phyloP scores from a whole-genome alignment of 2,329 filamentous ascomycete species.

The Colletotrichum musicola region DNA sequence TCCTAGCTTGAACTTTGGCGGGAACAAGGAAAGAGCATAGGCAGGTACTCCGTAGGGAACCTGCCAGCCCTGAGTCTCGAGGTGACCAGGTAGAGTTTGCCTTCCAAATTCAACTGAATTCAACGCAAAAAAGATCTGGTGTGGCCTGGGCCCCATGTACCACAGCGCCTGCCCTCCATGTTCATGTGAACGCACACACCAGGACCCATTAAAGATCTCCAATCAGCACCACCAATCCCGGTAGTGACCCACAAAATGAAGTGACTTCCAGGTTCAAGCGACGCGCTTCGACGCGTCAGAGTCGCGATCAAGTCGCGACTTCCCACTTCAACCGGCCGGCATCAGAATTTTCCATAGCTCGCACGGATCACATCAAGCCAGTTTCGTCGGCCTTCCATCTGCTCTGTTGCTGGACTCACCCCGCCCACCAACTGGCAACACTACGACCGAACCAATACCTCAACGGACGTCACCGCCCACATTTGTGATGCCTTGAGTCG shows the following conservation, averaged over 20 bases:
- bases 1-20: neutral
- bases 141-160: constrained; percentile 1
- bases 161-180: too few relatives aligned
- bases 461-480: constrained; percentile 30
- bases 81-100: neutral
- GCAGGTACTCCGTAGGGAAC: too few relatives aligned
- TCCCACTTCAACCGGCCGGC: constrained; percentile 22
- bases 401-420: constrained; percentile 3
- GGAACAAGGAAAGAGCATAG: constrained; percentile 8
- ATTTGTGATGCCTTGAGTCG: constrained; percentile 33
- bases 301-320: constrained; percentile 21
- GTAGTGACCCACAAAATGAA: neutral
- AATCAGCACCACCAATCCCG: neutral
- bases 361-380: constrained; percentile 28
- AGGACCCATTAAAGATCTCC: neutral
- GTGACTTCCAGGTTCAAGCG: neutral
- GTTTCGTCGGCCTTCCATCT: constrained; percentile 12
- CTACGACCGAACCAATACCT: neutral
- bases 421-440: neutral
- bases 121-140: neutral
- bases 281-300: constrained; percentile 20
- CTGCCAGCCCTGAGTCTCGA: too few relatives aligned
- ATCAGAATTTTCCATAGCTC: constrained; percentile 19
- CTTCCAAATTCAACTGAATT: constrained; percentile 3
- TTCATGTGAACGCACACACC: too few relatives aligned